Conservation (phyloP, 2,329 filamentous ascomycete genomes). For the Xylariaceae sp. region DNA sequence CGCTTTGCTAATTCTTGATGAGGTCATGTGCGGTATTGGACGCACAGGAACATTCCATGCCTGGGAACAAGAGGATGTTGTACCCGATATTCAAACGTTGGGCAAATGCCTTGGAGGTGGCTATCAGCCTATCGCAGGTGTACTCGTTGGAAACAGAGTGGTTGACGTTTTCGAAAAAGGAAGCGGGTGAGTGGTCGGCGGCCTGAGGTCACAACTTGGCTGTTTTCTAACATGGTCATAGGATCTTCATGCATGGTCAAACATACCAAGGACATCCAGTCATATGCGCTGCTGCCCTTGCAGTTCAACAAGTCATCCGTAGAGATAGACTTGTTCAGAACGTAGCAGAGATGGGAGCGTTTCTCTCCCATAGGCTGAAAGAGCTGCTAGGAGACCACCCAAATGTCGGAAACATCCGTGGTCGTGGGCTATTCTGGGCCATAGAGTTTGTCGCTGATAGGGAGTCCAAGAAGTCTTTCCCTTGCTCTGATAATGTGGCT, state of each 20-base stretch:
- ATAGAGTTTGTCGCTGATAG: constrained; percentile 44
- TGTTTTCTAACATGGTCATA: constrained; percentile 4
- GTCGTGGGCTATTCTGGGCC: constrained; percentile 43
- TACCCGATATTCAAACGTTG: constrained; percentile 62
- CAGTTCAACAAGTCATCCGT: constrained; percentile 37
- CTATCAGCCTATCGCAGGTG: constrained; percentile 57
- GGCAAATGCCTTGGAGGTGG: constrained; percentile 65
- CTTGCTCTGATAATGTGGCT: constrained; percentile 14
- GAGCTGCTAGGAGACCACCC: constrained; percentile 26
- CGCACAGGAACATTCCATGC: constrained; percentile 56
- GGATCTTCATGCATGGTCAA: constrained; percentile 52
- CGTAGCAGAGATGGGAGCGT: constrained; percentile 28
- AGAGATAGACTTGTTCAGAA: constrained; percentile 33
- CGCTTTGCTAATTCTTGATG: constrained; percentile 72
- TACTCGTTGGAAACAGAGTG: constrained; percentile 52
- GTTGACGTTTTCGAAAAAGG: constrained; percentile 39
- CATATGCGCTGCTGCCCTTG: constrained; percentile 36
- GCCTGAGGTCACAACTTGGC: not conserved
- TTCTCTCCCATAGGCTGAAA: constrained; percentile 28
- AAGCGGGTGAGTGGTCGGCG: constrained; percentile 29
- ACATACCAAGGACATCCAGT: constrained; percentile 46
- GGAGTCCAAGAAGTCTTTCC: constrained; percentile 35
- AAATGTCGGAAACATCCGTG: constrained; percentile 39
- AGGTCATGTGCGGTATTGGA: constrained; percentile 69
- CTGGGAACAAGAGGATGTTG: constrained; percentile 51